phyloP scores from a whole-genome alignment of 2,329 filamentous ascomycete species.

The Monosporascus sp. region DNA sequence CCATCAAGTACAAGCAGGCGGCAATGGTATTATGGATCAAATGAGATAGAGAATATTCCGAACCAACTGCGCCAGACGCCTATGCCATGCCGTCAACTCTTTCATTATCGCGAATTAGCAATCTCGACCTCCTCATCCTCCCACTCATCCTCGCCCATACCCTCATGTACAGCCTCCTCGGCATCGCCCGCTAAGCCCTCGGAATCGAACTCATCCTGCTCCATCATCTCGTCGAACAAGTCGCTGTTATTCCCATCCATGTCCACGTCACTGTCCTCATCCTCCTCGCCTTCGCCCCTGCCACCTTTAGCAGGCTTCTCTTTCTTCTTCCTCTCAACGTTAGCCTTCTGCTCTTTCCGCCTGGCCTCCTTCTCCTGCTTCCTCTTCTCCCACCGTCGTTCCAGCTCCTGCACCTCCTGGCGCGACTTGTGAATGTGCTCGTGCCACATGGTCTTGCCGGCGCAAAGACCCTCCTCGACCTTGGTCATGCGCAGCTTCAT shows the following conservation, averaged over 20 bases:
- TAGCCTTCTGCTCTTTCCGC: constrained; percentile 78
- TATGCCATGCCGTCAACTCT: not conserved
- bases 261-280: constrained; percentile 31
- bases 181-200: constrained; percentile 45
- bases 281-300: constrained; percentile 32
- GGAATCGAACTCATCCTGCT: constrained; percentile 45
- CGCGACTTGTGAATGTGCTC: constrained; percentile 84
- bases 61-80: not conserved
- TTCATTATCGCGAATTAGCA: constrained; percentile 10
- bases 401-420: constrained; percentile 70
- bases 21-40: not conserved
- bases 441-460: constrained; percentile 94
- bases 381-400: constrained; percentile 75
- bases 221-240: constrained; percentile 37
- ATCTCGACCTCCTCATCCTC: constrained; percentile 39
- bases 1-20: too few species aligned
- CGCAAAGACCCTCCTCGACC: constrained; percentile 89
- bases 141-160: constrained; percentile 47
- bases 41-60: not conserved
- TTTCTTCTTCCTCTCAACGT: constrained; percentile 80
- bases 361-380: constrained; percentile 76
- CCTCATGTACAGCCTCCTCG: constrained; percentile 43
- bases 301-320: constrained; percentile 38
- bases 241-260: constrained; percentile 36
- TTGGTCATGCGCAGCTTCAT: constrained; percentile 88